Evolutionary conservation across 139 green algal species (phyloP), one percentile per base, ranked within the genome.

Genomic region (Volvox reticuliferus): DNA sequence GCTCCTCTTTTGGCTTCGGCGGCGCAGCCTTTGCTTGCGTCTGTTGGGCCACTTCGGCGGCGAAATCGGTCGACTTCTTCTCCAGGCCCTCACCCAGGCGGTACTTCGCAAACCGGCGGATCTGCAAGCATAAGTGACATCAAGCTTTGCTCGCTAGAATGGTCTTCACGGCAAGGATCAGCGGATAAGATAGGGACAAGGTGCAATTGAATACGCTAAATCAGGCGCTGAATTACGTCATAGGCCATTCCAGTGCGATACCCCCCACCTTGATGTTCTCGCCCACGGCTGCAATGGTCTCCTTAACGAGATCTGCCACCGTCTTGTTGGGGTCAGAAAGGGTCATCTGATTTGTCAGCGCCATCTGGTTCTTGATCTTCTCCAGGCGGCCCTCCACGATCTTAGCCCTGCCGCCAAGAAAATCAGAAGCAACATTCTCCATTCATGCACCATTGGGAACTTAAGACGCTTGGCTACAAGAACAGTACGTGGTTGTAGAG

Each of bases 311-410:
- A 26, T 99, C 96, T 75, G 94, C 86, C 32, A 99, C 95, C 89
- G 94, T 96, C 93, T 98, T 98, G 93, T 93, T 94, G 71, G 94
- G 96, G 93, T 99, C 96, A 85, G 95, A 96, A 93, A 99, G 98
- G 91, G 95, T 99, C 9, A 93, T 89, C 95, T 99, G 97, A 90
- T 99, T 95, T 88, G 99, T 87, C 63, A 99, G 96, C 32, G 98
- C 95, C 86, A 96, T 94, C 76, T 96, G 92, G 77, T 97, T 95
- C 86, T 97, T 92, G 44, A 97, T 95, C 96, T 99, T 99, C 37
- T 96, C 92, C 24, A 99, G 86, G 55, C 98, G 97, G 24, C 98
- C 98, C 87, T 99, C 94, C 81, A 99, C 98, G 89, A 99, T 99
- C 95, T 99, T 99, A 44, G 87, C 91, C 30, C 95, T 94, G 75